Evolutionary conservation across 2,329 filamentous ascomycete species (phyloP), one percentile per base, ranked within the genome.

Genomic region (Fusarium subtropicale): DNA sequence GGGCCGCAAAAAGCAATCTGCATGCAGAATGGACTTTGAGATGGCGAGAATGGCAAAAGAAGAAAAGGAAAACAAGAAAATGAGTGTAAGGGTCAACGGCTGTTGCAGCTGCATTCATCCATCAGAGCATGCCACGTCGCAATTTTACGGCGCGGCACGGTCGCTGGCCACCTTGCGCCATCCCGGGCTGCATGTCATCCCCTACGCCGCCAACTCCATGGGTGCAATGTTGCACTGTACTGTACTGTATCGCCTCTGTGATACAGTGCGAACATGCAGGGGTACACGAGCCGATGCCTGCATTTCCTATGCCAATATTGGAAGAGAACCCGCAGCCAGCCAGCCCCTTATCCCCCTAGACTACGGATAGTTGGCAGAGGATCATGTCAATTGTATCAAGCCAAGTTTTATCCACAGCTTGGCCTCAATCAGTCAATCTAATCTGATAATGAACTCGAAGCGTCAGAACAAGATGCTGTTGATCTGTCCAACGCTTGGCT

Each of bases 161-260:
- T 68, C 62, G 55, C 72, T 64, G 60, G 61, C 42, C 66, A 67
- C 71, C 74, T 74, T 59, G 60, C 73, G 73, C 73, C 73, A 75
- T 75, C 70, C 69, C 71, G 57, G 73, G 62, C 71, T 75, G 73
- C 71, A 74, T 75, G 72, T 75, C 74, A 75, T 75, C 67, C 68
- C 67, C 66, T 67, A 47, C 63, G 45, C 62, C 60, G 55, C 69
- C 66, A 71, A 65, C 55, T 68, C 41, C 56, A 62, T 28, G 30
- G 20, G 20, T 16, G 28, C 33, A 18, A 44, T n/a, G 22, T 31
- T 24, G 30, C 16, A 18, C 46, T 48, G 30, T 34, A 38, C 24
- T 26, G 33, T 38, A 28, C 47, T 26, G 47, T 36, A 38, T 12
- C 24, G 24, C 24, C 16, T 39, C 33, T 28, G 7, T 5, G 5